These are phyloP conservation scores for Volutella citrinella DNA, from an alignment of 2,329 filamentous ascomycete genomes.

Conservation along the genomic window DNA sequence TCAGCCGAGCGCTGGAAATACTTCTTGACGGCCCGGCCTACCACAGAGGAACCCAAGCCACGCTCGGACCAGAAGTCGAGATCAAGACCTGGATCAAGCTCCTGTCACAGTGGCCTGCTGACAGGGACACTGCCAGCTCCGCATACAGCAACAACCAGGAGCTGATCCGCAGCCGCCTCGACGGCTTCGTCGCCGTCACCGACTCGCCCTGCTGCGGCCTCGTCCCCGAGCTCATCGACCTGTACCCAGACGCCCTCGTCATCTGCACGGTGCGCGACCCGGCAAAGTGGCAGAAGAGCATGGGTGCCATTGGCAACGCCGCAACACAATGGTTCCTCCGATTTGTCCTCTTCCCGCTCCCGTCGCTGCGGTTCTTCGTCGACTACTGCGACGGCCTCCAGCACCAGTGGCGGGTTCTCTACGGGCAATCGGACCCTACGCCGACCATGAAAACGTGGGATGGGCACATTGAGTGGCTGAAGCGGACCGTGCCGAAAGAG, in stretches of 20 bases:
- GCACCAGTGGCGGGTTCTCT: constrained; percentile 5
- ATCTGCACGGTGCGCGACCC: constrained; percentile 18
- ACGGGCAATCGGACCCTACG: constrained; percentile 6
- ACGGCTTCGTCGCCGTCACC: no score
- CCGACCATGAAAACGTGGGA: constrained; percentile 8
- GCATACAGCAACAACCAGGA: no score
- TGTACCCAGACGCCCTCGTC: constrained; percentile 19
- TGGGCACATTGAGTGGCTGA: constrained; percentile 6
- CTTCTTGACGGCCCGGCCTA: no score
- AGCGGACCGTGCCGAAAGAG: constrained; percentile 20
- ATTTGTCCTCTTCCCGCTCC: constrained; percentile 14
- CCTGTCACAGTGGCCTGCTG: no score
- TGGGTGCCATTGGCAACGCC: no score
- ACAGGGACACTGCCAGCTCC: no score
- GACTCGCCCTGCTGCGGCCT: no score
- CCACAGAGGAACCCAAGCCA: no score
- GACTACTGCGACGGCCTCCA: constrained; percentile 10
- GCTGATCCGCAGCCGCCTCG: no score
- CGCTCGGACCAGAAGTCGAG: no score
- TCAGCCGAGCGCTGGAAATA: constrained; percentile 20
- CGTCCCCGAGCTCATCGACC: constrained; percentile 8
- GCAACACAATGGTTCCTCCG: constrained; percentile 14
- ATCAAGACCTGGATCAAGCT: no score
- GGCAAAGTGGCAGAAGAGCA: constrained; percentile 16
- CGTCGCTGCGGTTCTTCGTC: constrained; percentile 16